Evolutionary conservation across 306 rosid species (phyloP), one percentile per base, ranked within the genome.

Genomic region (Trifolium fragiferum): DNA sequence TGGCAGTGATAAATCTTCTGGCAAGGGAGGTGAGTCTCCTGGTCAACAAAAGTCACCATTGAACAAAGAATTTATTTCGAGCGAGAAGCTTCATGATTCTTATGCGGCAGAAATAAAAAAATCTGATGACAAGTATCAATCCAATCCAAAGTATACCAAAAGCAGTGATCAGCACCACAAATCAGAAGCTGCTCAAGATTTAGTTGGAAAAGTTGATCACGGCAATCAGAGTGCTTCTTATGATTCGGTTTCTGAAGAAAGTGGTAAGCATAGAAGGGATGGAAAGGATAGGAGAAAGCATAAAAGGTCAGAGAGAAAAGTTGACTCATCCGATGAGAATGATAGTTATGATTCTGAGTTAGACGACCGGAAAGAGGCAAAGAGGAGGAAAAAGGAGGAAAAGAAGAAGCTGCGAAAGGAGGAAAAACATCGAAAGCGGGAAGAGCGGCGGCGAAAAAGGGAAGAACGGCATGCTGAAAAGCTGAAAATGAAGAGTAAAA

Each of bases 301-400:
- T 51, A 92, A 80, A 83, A 94, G 88, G 78, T 89, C 97, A 16
- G 97, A 85, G 81, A 88, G 86, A 80, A 90, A 76, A 33, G 76
- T 35, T 25, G 71, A 57, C 9, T 79, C 88, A 66, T 95, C 98
- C 2, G 98, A 86, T 49, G 92, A 87, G 7, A 88, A 83, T 75
- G 70, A 78, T 70, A 94, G 92, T 80, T 21, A 70, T 84, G 96
- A 92, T 82, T 88, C 97, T 80, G 96, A 84, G 70, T 66, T 86
- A 68, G 98, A 92, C 51, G 88, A 72, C 73, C 85, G 91, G 83
- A 92, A 87, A 84, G 97, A 86, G 77, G 83, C 97, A 30, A 92
- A 89, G 82, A 87, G 78, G 89, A 89, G 84, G 83, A 92, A 79
- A 83, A 90, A 87, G 81, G 99, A 95, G 76, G 96, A 92, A 85